Evolutionary conservation across 1,284 basidiomycete genomes (phyloP).

Genomic region (Ustilago nuda): DNA sequence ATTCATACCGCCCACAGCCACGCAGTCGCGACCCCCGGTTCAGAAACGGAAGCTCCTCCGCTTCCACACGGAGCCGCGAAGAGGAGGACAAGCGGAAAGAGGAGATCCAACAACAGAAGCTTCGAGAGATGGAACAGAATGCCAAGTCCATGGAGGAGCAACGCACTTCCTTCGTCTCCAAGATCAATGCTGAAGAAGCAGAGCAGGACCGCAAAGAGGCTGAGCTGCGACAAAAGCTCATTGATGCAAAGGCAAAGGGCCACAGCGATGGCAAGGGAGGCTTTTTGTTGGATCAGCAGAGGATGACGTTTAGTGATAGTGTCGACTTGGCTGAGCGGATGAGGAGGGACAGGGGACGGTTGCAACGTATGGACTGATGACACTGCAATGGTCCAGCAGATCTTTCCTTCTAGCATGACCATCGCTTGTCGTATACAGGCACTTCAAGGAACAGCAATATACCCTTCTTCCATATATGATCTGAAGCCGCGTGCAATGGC

Average conservation of each 20-base stretch:
- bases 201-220: slow-evolving; percentile 54
- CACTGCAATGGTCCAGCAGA: not conserved
- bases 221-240: slow-evolving; percentile 48
- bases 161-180: slow-evolving; percentile 70
- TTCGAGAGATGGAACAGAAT: slow-evolving; percentile 85
- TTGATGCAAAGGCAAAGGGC: slow-evolving; percentile 37
- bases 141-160: slow-evolving; percentile 77
- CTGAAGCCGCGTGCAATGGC: too few relatives aligned
- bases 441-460: too few relatives aligned
- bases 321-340: slow-evolving; percentile 57
- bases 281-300: slow-evolving; percentile 63
- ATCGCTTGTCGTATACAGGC: too few relatives aligned
- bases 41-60: not conserved
- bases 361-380: slow-evolving; percentile 49
- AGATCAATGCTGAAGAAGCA: slow-evolving; percentile 54
- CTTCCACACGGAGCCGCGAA: slow-evolving; percentile 55
- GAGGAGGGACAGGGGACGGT: slow-evolving; percentile 44
- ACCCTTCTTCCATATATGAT: too few relatives aligned
- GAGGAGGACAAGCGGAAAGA: slow-evolving; percentile 62
- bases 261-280: slow-evolving; percentile 52
- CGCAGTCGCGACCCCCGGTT: not conserved
- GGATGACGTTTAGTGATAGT: slow-evolving; percentile 52
- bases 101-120: slow-evolving; percentile 80
- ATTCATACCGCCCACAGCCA: slow-evolving; percentile 2
- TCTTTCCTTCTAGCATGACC: too few relatives aligned